phyloP scores from a whole-genome alignment of 2,329 filamentous ascomycete genomes.

The Neurospora sp. region DNA sequence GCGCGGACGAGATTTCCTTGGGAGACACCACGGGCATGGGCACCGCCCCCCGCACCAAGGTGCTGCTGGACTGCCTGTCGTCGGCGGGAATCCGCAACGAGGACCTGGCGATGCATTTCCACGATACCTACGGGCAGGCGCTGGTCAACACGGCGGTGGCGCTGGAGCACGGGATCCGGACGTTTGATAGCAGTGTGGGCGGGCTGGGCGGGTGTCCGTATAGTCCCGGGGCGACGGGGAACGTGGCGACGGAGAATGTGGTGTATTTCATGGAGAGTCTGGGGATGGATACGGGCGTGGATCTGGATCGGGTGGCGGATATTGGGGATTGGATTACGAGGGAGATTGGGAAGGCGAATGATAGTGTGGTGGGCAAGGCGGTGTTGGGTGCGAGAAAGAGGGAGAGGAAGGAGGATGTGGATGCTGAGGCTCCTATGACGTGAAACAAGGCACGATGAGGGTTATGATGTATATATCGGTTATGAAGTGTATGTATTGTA shows the following conservation, averaged over 20 bases:
- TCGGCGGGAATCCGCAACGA: slow-evolving; percentile 58
- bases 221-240: slow-evolving; percentile 75
- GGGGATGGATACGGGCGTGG: slow-evolving; percentile 64
- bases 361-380: slow-evolving; percentile 58
- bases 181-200: slow-evolving; percentile 70
- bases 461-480: neutral
- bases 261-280: slow-evolving; percentile 68
- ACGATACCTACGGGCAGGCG: slow-evolving; percentile 81
- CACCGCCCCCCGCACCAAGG: slow-evolving; percentile 59
- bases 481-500: neutral
- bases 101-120: slow-evolving; percentile 75
- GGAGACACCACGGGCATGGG: slow-evolving; percentile 90
- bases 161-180: slow-evolving; percentile 65
- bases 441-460: neutral
- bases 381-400: slow-evolving; percentile 39
- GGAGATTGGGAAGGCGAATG: slow-evolving; percentile 52
- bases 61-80: slow-evolving; percentile 53
- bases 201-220: slow-evolving; percentile 80
- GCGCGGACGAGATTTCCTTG: slow-evolving; percentile 81
- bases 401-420: slow-evolving; percentile 2
- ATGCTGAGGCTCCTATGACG: neutral
- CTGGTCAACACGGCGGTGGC: slow-evolving; percentile 73
- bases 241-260: slow-evolving; percentile 76
- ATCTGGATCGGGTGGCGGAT: slow-evolving; percentile 54
- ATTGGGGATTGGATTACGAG: slow-evolving; percentile 64